phyloP scores from a whole-genome alignment of 1,284 basidiomycete genomes.

The Filobasidium uniguttulatum region DNA sequence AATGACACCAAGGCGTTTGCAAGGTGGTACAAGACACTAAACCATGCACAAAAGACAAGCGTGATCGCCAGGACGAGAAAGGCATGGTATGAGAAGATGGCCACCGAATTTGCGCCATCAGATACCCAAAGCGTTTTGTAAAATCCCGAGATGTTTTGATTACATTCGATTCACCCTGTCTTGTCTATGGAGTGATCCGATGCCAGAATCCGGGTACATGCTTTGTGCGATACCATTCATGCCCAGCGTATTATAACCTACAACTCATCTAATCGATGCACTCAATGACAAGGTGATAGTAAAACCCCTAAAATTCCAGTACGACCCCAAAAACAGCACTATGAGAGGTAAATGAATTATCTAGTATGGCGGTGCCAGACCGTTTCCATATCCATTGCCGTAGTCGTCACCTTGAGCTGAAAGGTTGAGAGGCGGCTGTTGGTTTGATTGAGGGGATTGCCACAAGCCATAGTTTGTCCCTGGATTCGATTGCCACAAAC shows the following conservation, averaged over 20 bases:
- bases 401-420: neutral
- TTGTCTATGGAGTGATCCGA: too few species aligned
- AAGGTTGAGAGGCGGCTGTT: constrained; percentile 1
- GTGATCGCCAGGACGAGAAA: constrained; percentile 27
- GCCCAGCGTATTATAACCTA: too few species aligned
- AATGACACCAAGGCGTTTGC: constrained; percentile 17
- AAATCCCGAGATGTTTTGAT: too few species aligned
- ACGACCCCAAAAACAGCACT: too few species aligned
- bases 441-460: constrained; percentile 40
- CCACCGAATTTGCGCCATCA: neutral
- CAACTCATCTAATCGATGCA: too few species aligned
- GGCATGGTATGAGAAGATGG: constrained; percentile 28
- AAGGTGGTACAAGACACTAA: constrained; percentile 23
- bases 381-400: constrained; percentile 8
- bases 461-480: constrained; percentile 87
- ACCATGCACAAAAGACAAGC: constrained; percentile 22
- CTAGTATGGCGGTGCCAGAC: neutral
- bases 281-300: too few species aligned
- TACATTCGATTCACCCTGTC: too few species aligned
- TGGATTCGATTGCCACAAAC: constrained; percentile 89
- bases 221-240: too few species aligned
- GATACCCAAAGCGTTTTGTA: too few species aligned
- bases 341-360: too few species aligned
- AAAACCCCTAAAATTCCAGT: too few species aligned
- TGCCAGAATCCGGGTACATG: too few species aligned